Percentiles rank a stretch among this genome's conserved stretches.
Evolutionary conservation across 1,284 basidiomycete species (phyloP).

Genomic region (Sanghuangporus weigelae): DNA sequence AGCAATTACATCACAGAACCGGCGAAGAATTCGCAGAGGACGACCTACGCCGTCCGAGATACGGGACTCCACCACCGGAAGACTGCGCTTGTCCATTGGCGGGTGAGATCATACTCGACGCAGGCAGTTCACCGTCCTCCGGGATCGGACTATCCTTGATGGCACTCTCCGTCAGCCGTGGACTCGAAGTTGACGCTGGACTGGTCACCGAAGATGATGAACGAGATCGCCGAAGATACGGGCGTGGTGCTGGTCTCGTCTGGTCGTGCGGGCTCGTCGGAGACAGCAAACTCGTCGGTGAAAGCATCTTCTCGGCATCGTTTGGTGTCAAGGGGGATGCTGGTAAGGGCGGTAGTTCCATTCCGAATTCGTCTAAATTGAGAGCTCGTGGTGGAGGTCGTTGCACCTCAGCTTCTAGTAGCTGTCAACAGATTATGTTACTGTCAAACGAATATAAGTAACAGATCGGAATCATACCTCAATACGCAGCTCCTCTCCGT

Average conservation of each 20-base stretch:
- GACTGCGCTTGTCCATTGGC: not conserved
- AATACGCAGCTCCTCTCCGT: constrained; percentile 76
- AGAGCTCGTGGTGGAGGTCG: constrained; percentile 54
- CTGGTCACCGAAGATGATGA: constrained; percentile 41
- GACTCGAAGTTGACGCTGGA: not conserved
- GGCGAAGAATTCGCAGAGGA: constrained; percentile 13
- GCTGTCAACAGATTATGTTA: constrained; percentile 26
- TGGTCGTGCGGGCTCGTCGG: constrained; percentile 25
- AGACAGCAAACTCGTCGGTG: not conserved
- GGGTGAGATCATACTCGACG: not conserved
- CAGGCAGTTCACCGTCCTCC: not conserved
- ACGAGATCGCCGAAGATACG: constrained; percentile 51
- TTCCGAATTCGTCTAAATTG: constrained; percentile 44
- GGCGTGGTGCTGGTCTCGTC: constrained; percentile 43
- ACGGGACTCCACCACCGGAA: constrained; percentile 3
- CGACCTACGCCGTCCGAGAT: constrained; percentile 12
- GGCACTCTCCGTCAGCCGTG: constrained; percentile 4
- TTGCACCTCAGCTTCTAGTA: constrained; percentile 58
- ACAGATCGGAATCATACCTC: constrained; percentile 51
- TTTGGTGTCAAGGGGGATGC: constrained; percentile 18
- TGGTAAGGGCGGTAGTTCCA: constrained; percentile 27
- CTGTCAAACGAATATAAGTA: not conserved
- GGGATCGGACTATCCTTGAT: constrained; percentile 8
- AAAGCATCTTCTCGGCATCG: not conserved
- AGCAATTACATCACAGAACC: not conserved